Base-by-base conservation (phyloP, 768 basidiomycete species). In the Suillus fuscotomentosus region DNA sequence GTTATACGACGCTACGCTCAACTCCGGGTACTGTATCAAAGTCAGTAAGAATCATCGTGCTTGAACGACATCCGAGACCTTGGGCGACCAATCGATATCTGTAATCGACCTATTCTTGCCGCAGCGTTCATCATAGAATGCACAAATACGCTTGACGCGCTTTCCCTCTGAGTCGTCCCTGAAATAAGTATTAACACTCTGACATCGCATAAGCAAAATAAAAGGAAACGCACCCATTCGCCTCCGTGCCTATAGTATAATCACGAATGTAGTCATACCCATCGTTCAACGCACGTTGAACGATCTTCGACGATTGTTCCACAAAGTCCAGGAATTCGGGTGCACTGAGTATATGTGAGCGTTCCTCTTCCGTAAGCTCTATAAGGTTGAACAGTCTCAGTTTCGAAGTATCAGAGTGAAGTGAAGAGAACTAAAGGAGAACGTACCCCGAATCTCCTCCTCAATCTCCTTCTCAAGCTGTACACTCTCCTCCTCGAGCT, bases 81-180 rank as follows among this genome's bases (percentile, higher is more conserved):
- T 98, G 3, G 94, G 94, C 60, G 96, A 98, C 97, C 97, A 99
- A 71, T 98, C 97, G 14, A 98, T 82, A 69, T 94, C 95, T 1
- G 97, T 99, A 65, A 99, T 93, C 7, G 96, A 97, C 61, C 97
- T 82, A 72, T 97, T 95, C 77, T 92, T 94, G 7, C 91, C 91
- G 77, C 93, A 92, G 55, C 92, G 84, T 72, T 97, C 94, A 72
- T 97, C 96, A 68, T 83, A 89, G 79, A 99, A 99, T 54, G 91
- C 89, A 70, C 97, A 98, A n/a, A 97, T 82, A n/a, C 88, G 85
- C 75, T 97, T 95, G 48, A 98, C 90, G 57, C 89, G 88, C 69
- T 89, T 88, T 9, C 94, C 95, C 77, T 97, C 95, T 0, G 89
- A 90, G 60, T 96, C 95, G 65, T 97, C 95, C 17, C 94, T 95